phyloP scores from a whole-genome alignment of 768 basidiomycete species.

The Lepiota brunneoincarnata region DNA sequence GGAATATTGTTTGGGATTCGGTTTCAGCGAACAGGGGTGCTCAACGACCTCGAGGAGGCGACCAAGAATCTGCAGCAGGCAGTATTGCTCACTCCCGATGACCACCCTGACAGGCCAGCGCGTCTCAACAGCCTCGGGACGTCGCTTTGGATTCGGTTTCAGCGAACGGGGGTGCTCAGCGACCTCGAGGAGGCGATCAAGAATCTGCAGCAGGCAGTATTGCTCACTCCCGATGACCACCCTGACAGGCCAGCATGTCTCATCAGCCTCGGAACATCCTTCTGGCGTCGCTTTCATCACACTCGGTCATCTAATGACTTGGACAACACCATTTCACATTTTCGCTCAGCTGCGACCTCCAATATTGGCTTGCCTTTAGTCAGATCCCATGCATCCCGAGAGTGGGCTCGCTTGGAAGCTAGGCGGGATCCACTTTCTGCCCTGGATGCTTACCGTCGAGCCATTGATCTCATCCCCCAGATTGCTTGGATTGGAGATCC shows the following conservation, averaged over 20 bases:
- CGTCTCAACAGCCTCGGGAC: background rate
- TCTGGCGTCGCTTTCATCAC: background rate
- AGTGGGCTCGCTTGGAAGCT: no score
- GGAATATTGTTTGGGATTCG: no score
- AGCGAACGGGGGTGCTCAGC: background rate
- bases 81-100: constrained; percentile 15
- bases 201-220: background rate
- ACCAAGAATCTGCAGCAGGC: background rate
- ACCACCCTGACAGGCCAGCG: constrained; percentile 7
- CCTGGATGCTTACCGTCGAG: background rate
- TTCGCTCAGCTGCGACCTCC: no score
- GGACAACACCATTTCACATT: no score
- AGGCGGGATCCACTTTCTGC: background rate
- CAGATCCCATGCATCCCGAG: no score
- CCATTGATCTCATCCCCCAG: background rate
- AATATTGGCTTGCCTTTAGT: no score
- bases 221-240: constrained; percentile 17
- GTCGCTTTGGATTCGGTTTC: background rate
- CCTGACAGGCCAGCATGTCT: background rate
- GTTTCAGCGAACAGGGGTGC: no score
- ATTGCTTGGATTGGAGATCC: background rate
- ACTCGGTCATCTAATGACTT: background rate
- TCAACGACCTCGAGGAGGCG: no score
- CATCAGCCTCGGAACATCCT: constrained; percentile 6
- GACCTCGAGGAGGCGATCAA: constrained; percentile 14